Base-by-base conservation (phyloP, 345 rosid species). In the Syzygium oleosum region DNA sequence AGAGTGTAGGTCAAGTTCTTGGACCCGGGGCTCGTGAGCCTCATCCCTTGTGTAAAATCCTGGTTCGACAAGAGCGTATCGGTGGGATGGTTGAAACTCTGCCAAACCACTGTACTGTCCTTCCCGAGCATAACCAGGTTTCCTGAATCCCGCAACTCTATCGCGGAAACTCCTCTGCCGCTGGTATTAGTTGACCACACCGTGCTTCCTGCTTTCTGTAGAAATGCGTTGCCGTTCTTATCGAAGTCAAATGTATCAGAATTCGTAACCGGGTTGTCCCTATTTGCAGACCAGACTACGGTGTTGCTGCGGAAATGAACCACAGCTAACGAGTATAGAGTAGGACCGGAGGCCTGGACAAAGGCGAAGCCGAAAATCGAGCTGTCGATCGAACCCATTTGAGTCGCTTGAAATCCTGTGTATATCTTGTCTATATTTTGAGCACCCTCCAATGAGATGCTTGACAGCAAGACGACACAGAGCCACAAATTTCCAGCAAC, bases 11-110 rank as follows among this genome's bases (percentile, higher is more conserved):
- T 95, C 93, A 94, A 85, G 87, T 95, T 96, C 88, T 84, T 90
- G 17, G 91, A 3, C 87, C 90, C 90, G 46, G 95, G 87, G 61
- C 95, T 96, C 23, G 90, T 91, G 59, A 98, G 98, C 86, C 89
- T 94, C 99, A 96, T 94, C 41, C 97, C 97, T 88, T 92, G 88
- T 34, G 34, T 80, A 77, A 98, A 96, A 43, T 88, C 92, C 87
- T 98, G 99, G 87, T 88, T 92, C 22, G 96, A 91, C 3, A 96
- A 87, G 38, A 98, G 91, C 41, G 99, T 94, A 79, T 98, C 92
- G 0, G 98, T 91, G 0, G 99, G 99, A 93, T 98, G 96, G 86
- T 92, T 88, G 89, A 98, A 98, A 86, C 99, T 96, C 93, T 96
- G 95, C 99, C 99, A 98, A 7, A 93, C 46, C 12, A 92, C 88